Evolutionary conservation across 2,329 filamentous ascomycete species (phyloP), one percentile per base, ranked within the genome.

Genomic region (Colletotrichum karsti): DNA sequence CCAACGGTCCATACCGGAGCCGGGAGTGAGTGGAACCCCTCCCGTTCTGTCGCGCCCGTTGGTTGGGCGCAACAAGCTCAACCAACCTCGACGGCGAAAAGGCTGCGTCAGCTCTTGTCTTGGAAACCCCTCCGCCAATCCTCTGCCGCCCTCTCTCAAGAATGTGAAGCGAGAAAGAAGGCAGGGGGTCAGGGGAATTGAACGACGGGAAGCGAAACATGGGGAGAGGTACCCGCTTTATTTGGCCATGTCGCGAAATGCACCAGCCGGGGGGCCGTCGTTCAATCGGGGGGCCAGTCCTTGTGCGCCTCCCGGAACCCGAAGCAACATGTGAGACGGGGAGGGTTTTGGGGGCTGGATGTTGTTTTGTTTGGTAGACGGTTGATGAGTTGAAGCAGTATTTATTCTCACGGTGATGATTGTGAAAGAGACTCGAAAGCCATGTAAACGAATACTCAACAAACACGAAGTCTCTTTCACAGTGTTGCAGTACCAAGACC

Each of bases 321-420:
- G 48, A 62, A 44, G 46, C 46, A 54, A 33, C n/a, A 54, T 46
- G 39, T 59, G 65, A 68, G 65, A 68, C 65, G 59, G 18, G 44
- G 53, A 59, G 20, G 30, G 65, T 68, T 68, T 35, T 68, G 53
- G 53, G 57, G 65, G 54, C 24, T 28, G 30, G 51, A 42, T 22
- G 9, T 67, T 37, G 53, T 54, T 26, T 35, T 63, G 60, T 67
- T 48, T 46, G n/a, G n/a, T n/a, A n/a, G n/a, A n/a, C n/a, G 56
- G 50, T 44, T 37, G 13, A 18, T 37, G 35, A n/a, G 41, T 46
- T n/a, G n/a, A n/a, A n/a, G n/a, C n/a, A n/a, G n/a, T n/a, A n/a
- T n/a, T n/a, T n/a, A n/a, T n/a, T n/a, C n/a, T n/a, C n/a, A n/a
- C n/a, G n/a, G n/a, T n/a, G 33, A 35, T 12, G 33, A 35, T 13